phyloP scores from a whole-genome alignment of 2,329 filamentous ascomycete genomes.

The Fusarium udum region DNA sequence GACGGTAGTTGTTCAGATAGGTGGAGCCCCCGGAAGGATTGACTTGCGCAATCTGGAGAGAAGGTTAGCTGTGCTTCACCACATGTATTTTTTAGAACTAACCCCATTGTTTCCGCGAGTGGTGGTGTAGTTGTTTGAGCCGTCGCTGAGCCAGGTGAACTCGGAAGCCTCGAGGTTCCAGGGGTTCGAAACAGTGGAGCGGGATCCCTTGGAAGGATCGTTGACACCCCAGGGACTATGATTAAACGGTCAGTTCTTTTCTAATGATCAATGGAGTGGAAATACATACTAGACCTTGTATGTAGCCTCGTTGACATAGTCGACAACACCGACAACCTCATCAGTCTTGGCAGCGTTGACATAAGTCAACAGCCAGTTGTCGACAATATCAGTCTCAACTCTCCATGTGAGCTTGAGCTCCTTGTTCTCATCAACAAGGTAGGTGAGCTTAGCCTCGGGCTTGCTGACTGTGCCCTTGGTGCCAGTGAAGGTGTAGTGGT shows the following conservation, averaged over 20 bases:
- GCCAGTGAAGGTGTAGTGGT: conserved; percentile 55
- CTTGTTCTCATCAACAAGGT: conserved; percentile 60
- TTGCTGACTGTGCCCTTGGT: conserved; percentile 60
- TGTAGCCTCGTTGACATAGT: conserved; percentile 65
- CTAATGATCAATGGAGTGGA: fast-evolving
- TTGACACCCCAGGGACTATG: conserved; percentile 60
- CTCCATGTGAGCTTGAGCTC: conserved; percentile 63
- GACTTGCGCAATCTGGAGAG: too few relatives aligned
- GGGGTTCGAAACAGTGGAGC: conserved; percentile 57
- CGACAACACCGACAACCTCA: conserved; percentile 62
- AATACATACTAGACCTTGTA: conserved; percentile 59
- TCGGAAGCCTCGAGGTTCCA: conserved; percentile 57
- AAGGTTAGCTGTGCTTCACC: not conserved
- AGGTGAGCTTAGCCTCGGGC: conserved; percentile 65
- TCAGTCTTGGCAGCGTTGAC: conserved; percentile 60
- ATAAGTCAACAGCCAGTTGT: conserved; percentile 69
- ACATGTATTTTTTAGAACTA: fast-evolving
- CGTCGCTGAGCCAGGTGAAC: conserved; percentile 64
- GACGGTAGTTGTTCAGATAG: conserved; percentile 56
- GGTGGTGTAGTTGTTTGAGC: conserved; percentile 58
- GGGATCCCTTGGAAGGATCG: conserved; percentile 61
- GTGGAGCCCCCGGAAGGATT: too few relatives aligned
- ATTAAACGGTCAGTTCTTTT: fast-evolving
- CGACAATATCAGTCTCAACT: conserved; percentile 65
- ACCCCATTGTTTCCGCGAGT: conserved; percentile 67